Evolutionary conservation across 2,329 filamentous ascomycete genomes (phyloP).

Genomic region (Arthroderma sp.): DNA sequence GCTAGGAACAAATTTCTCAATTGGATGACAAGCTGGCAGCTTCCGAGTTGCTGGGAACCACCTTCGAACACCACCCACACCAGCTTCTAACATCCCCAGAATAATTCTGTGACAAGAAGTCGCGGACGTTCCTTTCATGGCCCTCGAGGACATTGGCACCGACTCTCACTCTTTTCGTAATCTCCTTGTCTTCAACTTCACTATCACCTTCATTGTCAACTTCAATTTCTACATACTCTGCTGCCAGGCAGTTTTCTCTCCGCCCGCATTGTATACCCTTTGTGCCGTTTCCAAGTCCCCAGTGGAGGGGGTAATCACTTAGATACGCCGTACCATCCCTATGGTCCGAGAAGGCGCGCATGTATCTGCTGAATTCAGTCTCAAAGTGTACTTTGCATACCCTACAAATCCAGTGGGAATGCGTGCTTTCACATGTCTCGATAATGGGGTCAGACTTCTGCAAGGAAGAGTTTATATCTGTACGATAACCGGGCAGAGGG

Average conservation of each 20-base stretch:
- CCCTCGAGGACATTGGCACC: conserved; percentile 78
- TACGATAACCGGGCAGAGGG: conserved; percentile 1
- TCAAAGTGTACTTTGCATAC: conserved; percentile 62
- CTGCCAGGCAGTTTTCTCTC: conserved; percentile 61
- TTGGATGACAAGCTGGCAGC: neutral
- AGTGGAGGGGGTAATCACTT: conserved; percentile 67
- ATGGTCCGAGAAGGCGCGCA: conserved; percentile 75
- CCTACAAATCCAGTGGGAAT: conserved; percentile 63
- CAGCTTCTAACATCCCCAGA: conserved; percentile 59
- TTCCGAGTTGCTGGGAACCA: conserved; percentile 50
- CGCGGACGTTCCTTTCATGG: conserved; percentile 54
- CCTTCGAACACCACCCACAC: conserved; percentile 83
- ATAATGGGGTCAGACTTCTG: conserved; percentile 26
- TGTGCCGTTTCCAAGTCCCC: conserved; percentile 76
- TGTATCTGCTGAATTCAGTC: conserved; percentile 44
- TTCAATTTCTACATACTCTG: conserved; percentile 66
- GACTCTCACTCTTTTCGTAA: conserved; percentile 68
- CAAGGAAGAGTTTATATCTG: conserved; percentile 12
- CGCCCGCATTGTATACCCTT: conserved; percentile 80
- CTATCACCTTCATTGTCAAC: conserved; percentile 41
- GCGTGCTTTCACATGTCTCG: conserved; percentile 45
- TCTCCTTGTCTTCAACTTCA: conserved; percentile 25
- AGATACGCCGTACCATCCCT: conserved; percentile 66
- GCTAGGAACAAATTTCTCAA: too few relatives aligned
- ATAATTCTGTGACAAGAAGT: conserved; percentile 56